phyloP scores from a whole-genome alignment of 164 flowering plant genomes.

The Liquidambar formosana region DNA sequence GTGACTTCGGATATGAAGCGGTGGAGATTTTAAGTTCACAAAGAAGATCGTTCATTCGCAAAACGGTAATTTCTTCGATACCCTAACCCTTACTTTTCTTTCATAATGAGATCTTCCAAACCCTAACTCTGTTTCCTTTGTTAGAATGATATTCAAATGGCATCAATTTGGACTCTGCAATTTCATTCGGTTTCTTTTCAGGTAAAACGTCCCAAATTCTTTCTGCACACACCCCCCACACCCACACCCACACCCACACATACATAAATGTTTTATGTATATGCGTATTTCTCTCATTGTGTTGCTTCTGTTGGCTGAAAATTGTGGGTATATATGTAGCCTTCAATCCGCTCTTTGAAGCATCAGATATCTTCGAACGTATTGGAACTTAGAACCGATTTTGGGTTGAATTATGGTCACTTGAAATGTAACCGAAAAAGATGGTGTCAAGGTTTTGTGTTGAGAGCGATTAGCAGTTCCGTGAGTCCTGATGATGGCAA shows the following conservation, averaged over 20 bases:
- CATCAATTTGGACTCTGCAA: slow-evolving; percentile 40
- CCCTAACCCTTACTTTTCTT: background rate
- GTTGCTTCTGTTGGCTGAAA: background rate
- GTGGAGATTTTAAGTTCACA: no score
- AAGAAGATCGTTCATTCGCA: no score
- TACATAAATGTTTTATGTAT: background rate
- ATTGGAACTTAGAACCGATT: slow-evolving; percentile 19
- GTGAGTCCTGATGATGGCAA: slow-evolving; percentile 20
- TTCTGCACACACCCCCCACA: no score
- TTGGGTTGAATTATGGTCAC: background rate
- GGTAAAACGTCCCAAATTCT: slow-evolving; percentile 20
- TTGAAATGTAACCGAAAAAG: background rate
- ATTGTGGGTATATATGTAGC: slow-evolving; percentile 10
- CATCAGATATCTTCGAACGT: slow-evolving; percentile 15
- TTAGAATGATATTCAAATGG: slow-evolving; percentile 33
- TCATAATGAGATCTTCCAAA: background rate
- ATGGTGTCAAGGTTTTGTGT: background rate
- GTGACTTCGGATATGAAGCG: no score
- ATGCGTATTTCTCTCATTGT: background rate
- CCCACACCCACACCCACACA: no score
- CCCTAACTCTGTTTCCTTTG: slow-evolving; percentile 14
- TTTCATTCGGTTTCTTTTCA: slow-evolving; percentile 19
- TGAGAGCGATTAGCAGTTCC: slow-evolving; percentile 16
- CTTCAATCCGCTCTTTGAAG: slow-evolving; percentile 19
- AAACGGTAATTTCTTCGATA: no score